Conservation (phyloP, 352 stramenopile genomes). For the Globisporangium viniferum region DNA sequence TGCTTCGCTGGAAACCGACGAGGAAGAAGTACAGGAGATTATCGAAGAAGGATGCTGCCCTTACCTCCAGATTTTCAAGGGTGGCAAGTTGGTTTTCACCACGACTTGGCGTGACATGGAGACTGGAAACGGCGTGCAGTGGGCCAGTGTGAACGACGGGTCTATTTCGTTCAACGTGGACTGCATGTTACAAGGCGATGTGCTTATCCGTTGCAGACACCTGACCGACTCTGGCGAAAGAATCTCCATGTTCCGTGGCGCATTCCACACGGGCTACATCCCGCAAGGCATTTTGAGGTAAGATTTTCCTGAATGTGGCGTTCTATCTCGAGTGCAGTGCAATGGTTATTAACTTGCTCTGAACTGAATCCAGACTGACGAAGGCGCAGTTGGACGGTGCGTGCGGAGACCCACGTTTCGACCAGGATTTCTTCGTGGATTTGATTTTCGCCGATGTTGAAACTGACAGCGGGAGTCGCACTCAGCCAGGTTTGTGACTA, state of each 20-base stretch:
- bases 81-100: conserved; percentile 94
- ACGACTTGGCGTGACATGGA: conserved; percentile 88
- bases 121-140: conserved; percentile 88
- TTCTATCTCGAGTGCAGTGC: background rate
- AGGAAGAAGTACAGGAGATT: conserved; percentile 57
- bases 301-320: background rate
- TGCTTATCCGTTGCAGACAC: conserved; percentile 95
- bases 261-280: conserved; percentile 98
- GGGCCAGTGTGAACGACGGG: conserved; percentile 85
- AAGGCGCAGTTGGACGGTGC: conserved; percentile 96
- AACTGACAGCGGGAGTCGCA: conserved; percentile 46
- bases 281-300: conserved; percentile 92
- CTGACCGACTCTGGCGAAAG: conserved; percentile 86
- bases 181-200: conserved; percentile 96
- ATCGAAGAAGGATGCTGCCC: conserved; percentile 92
- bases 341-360: background rate
- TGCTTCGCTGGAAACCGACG: conserved; percentile 15
- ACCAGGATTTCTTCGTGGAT: conserved; percentile 96
- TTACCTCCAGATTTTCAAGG: conserved; percentile 98
- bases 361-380: conserved; percentile 66
- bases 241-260: conserved; percentile 96
- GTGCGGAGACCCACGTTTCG: conserved; percentile 91
- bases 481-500: conserved; percentile 14
- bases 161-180: conserved; percentile 94
- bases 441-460: conserved; percentile 95